Conservation (phyloP, 2,329 filamentous ascomycete genomes). For the Penicillium hordei region DNA sequence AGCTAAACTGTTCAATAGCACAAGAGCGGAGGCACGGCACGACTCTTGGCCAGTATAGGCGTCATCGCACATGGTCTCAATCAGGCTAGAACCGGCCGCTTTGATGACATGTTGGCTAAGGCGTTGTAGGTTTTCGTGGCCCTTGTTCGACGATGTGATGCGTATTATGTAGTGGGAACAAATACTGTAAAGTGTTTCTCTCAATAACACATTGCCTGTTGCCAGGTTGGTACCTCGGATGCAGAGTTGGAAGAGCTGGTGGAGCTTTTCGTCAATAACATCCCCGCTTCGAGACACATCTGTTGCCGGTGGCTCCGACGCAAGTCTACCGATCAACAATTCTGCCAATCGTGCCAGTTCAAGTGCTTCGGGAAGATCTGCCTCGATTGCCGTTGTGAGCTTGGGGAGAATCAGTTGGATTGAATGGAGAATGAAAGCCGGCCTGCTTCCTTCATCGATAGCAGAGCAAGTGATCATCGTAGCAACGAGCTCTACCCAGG, state of each 20-base stretch:
- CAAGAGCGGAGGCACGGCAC: slow-evolving; percentile 80
- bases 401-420: slow-evolving; percentile 86
- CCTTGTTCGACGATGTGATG: slow-evolving; percentile 54
- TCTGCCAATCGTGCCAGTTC: slow-evolving; percentile 76
- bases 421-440: slow-evolving; percentile 78
- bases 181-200: slow-evolving; percentile 87
- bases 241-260: slow-evolving; percentile 86
- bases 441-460: slow-evolving; percentile 69
- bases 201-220: slow-evolving; percentile 67
- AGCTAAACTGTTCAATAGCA: slow-evolving; percentile 78
- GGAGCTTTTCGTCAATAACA: slow-evolving; percentile 82
- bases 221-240: slow-evolving; percentile 75
- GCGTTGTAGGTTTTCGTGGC: slow-evolving; percentile 47
- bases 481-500: slow-evolving; percentile 82
- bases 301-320: slow-evolving; percentile 35
- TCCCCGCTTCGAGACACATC: slow-evolving; percentile 57
- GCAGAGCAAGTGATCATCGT: slow-evolving; percentile 82
- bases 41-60: slow-evolving; percentile 78
- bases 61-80: slow-evolving; percentile 90
- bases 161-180: slow-evolving; percentile 81
- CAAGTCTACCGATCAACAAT: slow-evolving; percentile 55
- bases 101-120: slow-evolving; percentile 70
- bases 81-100: slow-evolving; percentile 74
- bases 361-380: slow-evolving; percentile 67
- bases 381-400: slow-evolving; percentile 72